phyloP scores from a whole-genome alignment of 2,329 filamentous ascomycete species.

The Sclerotinia borealis region DNA sequence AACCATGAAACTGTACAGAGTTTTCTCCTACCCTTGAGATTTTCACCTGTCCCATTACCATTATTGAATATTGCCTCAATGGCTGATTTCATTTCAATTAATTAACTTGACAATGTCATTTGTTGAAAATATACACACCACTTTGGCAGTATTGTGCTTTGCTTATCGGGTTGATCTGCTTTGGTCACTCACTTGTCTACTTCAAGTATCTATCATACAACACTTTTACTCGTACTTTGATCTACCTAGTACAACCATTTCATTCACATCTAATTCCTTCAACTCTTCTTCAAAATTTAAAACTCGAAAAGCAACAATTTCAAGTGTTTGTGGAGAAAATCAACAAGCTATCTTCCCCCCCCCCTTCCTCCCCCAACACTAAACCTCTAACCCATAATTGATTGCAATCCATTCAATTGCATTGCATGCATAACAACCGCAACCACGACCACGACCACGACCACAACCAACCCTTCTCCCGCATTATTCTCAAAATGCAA shows the following conservation, averaged over 20 bases:
- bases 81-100: background rate
- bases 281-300: background rate
- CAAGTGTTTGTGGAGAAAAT: background rate
- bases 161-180: background rate
- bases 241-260: background rate
- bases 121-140: constrained; percentile 5
- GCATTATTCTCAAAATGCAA: background rate
- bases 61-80: background rate
- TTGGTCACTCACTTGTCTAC: no score
- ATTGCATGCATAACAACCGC: constrained; percentile 3
- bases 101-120: background rate
- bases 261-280: background rate
- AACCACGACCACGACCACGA: background rate
- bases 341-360: background rate
- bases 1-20: background rate
- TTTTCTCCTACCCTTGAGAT: background rate
- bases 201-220: background rate
- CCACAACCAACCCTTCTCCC: background rate
- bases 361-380: background rate
- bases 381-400: constrained; percentile 3
- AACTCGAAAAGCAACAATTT: background rate
- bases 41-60: background rate
- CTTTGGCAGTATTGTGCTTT: background rate
- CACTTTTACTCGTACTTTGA: background rate
- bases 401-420: background rate